Evolutionary conservation across 2,329 filamentous ascomycete genomes (phyloP).

Genomic region (Sordariomycetes sp.): DNA sequence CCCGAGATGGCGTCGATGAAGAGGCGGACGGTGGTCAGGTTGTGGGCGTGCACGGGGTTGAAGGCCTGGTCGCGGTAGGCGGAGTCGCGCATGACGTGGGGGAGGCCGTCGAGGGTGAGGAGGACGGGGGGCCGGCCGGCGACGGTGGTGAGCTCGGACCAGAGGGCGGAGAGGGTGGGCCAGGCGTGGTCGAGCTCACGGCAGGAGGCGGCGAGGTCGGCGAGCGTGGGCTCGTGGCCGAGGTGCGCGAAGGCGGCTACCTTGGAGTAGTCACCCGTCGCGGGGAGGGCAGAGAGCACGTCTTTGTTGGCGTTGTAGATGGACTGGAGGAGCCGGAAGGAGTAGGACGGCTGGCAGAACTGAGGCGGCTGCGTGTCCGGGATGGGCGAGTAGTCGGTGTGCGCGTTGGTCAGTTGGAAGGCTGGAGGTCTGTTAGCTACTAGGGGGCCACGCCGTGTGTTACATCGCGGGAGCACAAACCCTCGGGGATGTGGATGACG

Average conservation of each 20-base stretch:
- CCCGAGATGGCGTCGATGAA: conserved; percentile 64
- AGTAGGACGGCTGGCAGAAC: conserved; percentile 72
- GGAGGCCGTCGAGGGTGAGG: conserved; percentile 64
- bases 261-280: conserved; percentile 28
- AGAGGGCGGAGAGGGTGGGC: conserved; percentile 68
- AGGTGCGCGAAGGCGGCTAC: conserved; percentile 33
- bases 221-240: conserved; percentile 51
- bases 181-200: conserved; percentile 67
- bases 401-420: conserved; percentile 67
- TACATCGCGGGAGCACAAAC: conserved; percentile 31
- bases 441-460: background rate
- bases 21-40: conserved; percentile 61
- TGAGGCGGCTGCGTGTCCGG: conserved; percentile 39
- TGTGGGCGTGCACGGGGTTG: conserved; percentile 71
- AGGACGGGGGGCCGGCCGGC: conserved; percentile 46
- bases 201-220: conserved; percentile 55
- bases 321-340: conserved; percentile 57
- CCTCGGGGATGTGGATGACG: conserved; percentile 80
- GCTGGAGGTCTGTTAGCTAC: conserved; percentile 28
- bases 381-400: conserved; percentile 67
- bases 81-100: conserved; percentile 67
- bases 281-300: conserved; percentile 40
- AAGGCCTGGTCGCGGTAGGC: conserved; percentile 62
- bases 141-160: conserved; percentile 56
- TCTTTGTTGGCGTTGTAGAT: conserved; percentile 59